phyloP scores from a whole-genome alignment of 345 rosid genomes.

The Camelina hispida region DNA sequence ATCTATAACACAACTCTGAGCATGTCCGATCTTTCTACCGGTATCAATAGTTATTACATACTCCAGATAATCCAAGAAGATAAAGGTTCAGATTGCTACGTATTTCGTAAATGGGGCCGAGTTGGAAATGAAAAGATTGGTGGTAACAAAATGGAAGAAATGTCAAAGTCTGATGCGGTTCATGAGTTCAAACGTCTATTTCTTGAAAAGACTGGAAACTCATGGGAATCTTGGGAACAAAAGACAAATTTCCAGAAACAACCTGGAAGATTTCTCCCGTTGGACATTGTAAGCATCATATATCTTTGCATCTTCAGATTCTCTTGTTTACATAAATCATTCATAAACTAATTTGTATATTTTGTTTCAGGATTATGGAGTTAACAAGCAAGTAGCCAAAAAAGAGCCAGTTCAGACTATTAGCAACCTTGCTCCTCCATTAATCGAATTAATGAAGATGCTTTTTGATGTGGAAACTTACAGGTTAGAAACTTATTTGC shows the following conservation, averaged over 20 bases:
- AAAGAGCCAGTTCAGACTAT: slow-evolving; percentile 49
- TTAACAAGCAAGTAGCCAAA: slow-evolving; percentile 62
- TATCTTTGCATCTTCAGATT: slow-evolving; percentile 12
- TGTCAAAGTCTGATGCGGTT: slow-evolving; percentile 83
- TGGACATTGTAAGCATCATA: slow-evolving; percentile 73
- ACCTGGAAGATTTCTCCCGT: slow-evolving; percentile 86
- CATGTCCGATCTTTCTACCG: slow-evolving; percentile 94
- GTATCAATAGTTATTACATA: slow-evolving; percentile 88
- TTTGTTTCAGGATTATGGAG: slow-evolving; percentile 83
- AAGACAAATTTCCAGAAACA: slow-evolving; percentile 76
- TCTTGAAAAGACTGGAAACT: slow-evolving; percentile 92
- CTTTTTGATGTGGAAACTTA: slow-evolving; percentile 94
- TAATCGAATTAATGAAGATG: slow-evolving; percentile 82
- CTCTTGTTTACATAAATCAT: slow-evolving; percentile 9
- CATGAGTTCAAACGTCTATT: slow-evolving; percentile 66
- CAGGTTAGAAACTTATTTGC: slow-evolving; percentile 50
- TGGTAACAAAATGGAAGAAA: slow-evolving; percentile 69
- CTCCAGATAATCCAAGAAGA: slow-evolving; percentile 96
- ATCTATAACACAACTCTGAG: slow-evolving; percentile 92
- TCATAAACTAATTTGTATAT: slow-evolving; percentile 8
- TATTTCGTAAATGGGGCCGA: slow-evolving; percentile 97
- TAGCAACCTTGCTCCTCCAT: slow-evolving; percentile 72
- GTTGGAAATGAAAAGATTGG: slow-evolving; percentile 92
- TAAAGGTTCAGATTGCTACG: slow-evolving; percentile 72
- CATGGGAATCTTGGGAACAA: slow-evolving; percentile 92